phyloP scores from a whole-genome alignment of 345 rosid species.

The Dimocarpus longan region DNA sequence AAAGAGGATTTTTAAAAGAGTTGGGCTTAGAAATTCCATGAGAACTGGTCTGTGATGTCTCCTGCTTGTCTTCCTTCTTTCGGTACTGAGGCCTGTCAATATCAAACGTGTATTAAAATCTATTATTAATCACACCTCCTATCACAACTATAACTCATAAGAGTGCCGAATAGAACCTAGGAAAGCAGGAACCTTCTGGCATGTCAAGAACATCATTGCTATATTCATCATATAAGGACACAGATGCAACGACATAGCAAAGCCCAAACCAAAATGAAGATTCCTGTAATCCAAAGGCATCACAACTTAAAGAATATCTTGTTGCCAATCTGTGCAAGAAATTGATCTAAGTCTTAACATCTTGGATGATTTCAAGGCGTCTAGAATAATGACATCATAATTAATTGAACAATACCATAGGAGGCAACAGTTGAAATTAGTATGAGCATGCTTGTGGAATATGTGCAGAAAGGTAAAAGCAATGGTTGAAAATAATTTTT shows the following conservation, averaged over 20 bases:
- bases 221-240: slow-evolving; percentile 90
- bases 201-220: slow-evolving; percentile 87
- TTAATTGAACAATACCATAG: not conserved
- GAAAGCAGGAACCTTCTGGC: slow-evolving; percentile 93
- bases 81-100: slow-evolving; percentile 61
- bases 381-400: not conserved
- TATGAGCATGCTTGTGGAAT: not conserved
- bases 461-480: not conserved
- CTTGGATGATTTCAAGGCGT: not conserved
- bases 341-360: not conserved
- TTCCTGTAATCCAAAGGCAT: slow-evolving; percentile 52
- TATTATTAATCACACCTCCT: not conserved
- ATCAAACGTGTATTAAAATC: slow-evolving; percentile 11
- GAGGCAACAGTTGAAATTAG: not conserved
- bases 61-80: slow-evolving; percentile 31
- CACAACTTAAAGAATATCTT: slow-evolving; percentile 10
- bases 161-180: slow-evolving; percentile 52
- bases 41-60: slow-evolving; percentile 37
- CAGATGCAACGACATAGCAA: slow-evolving; percentile 71
- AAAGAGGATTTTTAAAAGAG: slow-evolving; percentile 52
- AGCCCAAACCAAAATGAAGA: slow-evolving; percentile 92
- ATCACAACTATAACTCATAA: not conserved
- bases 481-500: not conserved
- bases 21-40: slow-evolving; percentile 40
- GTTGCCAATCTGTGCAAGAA: not conserved